These are phyloP conservation scores for Dictyostelium firmibasis DNA, from an alignment of 78 protist species.

Conservation along the genomic window DNA sequence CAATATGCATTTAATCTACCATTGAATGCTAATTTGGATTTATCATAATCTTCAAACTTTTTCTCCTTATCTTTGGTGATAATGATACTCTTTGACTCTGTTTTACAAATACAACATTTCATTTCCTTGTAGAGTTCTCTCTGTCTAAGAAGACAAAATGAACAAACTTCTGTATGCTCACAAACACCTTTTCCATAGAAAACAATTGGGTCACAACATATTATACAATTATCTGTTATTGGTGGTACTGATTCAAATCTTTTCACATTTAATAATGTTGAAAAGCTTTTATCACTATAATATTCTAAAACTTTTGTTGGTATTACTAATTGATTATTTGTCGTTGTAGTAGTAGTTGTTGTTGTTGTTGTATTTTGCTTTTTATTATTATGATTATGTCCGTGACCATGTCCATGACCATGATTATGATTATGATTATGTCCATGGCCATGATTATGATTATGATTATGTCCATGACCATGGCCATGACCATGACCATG, in stretches of 20 bases:
- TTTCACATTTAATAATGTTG: background rate
- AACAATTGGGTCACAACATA: slow-evolving; percentile 68
- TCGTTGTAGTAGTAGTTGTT: background rate
- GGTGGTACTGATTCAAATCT: background rate
- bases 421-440: background rate
- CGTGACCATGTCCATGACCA: background rate
- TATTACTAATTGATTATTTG: background rate
- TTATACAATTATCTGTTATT: slow-evolving; percentile 5
- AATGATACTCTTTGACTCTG: slow-evolving; percentile 25
- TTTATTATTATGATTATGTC: background rate
- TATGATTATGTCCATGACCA: background rate
- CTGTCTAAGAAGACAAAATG: slow-evolving; percentile 60
- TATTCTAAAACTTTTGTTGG: background rate
- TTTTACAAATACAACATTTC: slow-evolving; percentile 78
- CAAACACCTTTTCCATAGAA: slow-evolving; percentile 56
- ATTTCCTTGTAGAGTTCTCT: slow-evolving; percentile 74
- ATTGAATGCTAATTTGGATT: background rate
- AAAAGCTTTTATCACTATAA: background rate
- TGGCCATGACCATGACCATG: background rate
- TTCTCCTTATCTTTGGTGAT: slow-evolving; percentile 33
- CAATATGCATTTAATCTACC: background rate
- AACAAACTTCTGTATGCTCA: slow-evolving; percentile 71
- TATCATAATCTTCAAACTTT: slow-evolving; percentile 22
- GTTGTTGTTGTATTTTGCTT: background rate
- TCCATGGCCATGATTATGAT: background rate